A percentile compares a stretch with the other conserved stretches of the same genome.
Conservation (phyloP, 2,329 filamentous ascomycete genomes). For the Diplodia intermedia region DNA sequence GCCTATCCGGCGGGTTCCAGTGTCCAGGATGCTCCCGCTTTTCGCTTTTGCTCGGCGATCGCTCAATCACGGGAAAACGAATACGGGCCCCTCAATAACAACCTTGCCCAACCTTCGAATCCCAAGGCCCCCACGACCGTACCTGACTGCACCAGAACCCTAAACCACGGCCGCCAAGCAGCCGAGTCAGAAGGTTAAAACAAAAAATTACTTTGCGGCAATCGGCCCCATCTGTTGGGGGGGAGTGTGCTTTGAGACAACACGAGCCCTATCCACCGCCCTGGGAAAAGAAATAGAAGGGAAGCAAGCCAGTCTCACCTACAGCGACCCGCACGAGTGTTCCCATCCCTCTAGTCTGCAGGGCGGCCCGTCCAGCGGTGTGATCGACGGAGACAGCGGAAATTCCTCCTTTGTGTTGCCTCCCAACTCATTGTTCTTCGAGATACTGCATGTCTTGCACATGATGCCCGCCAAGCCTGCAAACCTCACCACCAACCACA, state of each 20-base stretch:
- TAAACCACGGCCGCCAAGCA: conserved; percentile 1
- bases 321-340: conserved; percentile 6
- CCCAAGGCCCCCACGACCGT: conserved; percentile 17
- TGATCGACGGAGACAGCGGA: conserved; percentile 17
- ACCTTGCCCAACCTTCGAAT: conserved; percentile 1
- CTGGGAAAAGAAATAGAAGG: conserved; percentile 6
- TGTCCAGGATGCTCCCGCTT: conserved; percentile 2
- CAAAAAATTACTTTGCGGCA: neutral
- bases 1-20: conserved; percentile 15
- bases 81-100: conserved; percentile 29
- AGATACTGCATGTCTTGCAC: neutral
- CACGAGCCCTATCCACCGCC: conserved; percentile 19
- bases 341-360: neutral
- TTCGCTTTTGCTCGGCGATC: neutral
- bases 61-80: conserved; percentile 20
- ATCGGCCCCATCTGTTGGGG: conserved; percentile 7
- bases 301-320: neutral
- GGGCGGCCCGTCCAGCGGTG: conserved; percentile 1
- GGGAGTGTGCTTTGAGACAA: conserved; percentile 22
- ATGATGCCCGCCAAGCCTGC: conserved; percentile 16
- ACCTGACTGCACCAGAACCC: neutral
- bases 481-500: neutral
- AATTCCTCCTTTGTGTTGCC: conserved; percentile 3
- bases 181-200: neutral
- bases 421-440: neutral